Evolutionary conservation across 1,284 basidiomycete species (phyloP).

Genomic region (Stereum hirsutum): DNA sequence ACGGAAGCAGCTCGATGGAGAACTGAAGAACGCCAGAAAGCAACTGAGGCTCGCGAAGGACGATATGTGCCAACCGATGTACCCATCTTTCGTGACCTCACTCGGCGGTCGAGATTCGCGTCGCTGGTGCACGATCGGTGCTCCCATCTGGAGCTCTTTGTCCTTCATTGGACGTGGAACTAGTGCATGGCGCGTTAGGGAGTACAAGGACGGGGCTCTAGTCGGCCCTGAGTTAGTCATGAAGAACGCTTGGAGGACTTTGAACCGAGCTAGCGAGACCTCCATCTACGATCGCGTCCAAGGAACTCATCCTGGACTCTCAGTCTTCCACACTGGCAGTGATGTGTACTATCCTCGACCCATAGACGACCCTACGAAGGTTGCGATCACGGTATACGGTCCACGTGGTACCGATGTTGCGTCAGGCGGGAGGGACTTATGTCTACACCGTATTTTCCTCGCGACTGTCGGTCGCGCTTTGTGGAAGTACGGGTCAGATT

Average conservation of each 20-base stretch:
- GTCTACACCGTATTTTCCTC: constrained; percentile 8
- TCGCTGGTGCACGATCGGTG: constrained; percentile 7
- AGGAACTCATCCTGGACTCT: not conserved
- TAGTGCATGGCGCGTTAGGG: constrained; percentile 8
- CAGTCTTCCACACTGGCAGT: not conserved
- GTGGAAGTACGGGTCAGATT: constrained; percentile 7
- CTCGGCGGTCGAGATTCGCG: too few relatives aligned
- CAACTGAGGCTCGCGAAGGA: too few relatives aligned
- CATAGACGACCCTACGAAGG: too few relatives aligned
- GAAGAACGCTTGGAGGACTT: constrained; percentile 12
- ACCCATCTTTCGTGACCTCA: too few relatives aligned
- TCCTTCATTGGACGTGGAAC: constrained; percentile 14
- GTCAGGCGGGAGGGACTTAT: too few relatives aligned
- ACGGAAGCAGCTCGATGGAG: too few relatives aligned
- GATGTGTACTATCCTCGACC: not conserved
- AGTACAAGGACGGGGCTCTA: not conserved
- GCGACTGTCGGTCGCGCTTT: constrained; percentile 8
- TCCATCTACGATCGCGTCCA: constrained; percentile 4
- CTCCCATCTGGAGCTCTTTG: constrained; percentile 11
- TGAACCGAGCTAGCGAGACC: constrained; percentile 7
- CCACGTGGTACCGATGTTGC: too few relatives aligned
- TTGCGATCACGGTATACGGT: too few relatives aligned
- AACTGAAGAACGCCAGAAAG: too few relatives aligned
- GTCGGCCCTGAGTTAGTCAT: constrained; percentile 6
- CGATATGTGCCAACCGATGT: too few relatives aligned